A percentile compares a stretch with the other conserved stretches of the same genome.
Conservation (phyloP, 129 eudicot species). For the Logfia minima region DNA sequence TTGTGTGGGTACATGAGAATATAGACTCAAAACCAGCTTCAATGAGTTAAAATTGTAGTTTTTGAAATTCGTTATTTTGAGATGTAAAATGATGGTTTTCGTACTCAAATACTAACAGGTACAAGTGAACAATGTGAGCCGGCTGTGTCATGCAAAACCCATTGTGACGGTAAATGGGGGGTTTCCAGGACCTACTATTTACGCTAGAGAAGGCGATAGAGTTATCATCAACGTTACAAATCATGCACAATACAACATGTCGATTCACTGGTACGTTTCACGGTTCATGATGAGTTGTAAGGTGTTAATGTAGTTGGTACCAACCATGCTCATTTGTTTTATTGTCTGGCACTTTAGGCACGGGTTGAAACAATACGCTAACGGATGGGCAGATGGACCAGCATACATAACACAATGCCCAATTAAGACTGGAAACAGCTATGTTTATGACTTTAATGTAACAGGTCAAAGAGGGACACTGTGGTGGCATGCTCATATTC, state of each 20-base stretch:
- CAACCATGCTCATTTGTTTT: not conserved
- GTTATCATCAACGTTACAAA: constrained; percentile 45
- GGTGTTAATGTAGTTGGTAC: not conserved
- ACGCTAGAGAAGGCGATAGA: constrained; percentile 53
- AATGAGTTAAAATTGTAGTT: no score
- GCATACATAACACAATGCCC: constrained; percentile 58
- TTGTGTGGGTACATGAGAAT: not conserved
- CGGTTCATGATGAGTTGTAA: not conserved
- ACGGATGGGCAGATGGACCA: constrained; percentile 60
- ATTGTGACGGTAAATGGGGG: constrained; percentile 47
- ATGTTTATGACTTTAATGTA: constrained; percentile 41
- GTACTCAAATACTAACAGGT: constrained; percentile 23
- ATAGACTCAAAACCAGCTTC: not conserved
- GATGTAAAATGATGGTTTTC: not conserved
- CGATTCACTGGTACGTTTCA: constrained; percentile 46
- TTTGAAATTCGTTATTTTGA: not conserved
- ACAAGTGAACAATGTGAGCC: constrained; percentile 57
- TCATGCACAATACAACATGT: constrained; percentile 41
- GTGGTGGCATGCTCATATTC: constrained; percentile 57
- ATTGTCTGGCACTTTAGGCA: constrained; percentile 30
- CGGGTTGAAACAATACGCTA: constrained; percentile 47
- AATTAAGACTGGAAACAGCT: constrained; percentile 37
- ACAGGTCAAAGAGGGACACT: constrained; percentile 50
- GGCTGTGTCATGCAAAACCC: constrained; percentile 54
- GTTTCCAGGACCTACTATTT: constrained; percentile 58